Evolutionary conservation across 495 filamentous ascomycete genomes (phyloP).

Genomic region (Clohesyomyces aquaticus): DNA sequence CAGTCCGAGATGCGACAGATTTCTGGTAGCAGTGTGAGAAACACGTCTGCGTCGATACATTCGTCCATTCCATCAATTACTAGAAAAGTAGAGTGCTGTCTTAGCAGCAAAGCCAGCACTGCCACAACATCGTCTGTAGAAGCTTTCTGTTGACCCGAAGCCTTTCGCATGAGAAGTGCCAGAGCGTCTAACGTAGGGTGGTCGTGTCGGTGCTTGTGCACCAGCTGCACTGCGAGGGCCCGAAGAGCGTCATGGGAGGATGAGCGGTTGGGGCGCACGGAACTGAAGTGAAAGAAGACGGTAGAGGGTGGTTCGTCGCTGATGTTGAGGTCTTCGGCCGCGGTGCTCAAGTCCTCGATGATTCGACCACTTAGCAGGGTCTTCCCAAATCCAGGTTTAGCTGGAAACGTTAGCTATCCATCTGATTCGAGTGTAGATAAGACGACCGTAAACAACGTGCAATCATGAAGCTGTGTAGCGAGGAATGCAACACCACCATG

Average conservation of each 20-base stretch:
- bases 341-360: constrained; percentile 26
- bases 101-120: constrained; percentile 22
- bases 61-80: constrained; percentile 37
- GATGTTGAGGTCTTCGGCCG: constrained; percentile 26
- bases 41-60: constrained; percentile 22
- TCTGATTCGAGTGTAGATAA: neutral
- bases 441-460: too few species aligned
- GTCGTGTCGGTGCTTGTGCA: constrained; percentile 28
- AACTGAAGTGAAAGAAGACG: constrained; percentile 34
- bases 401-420: constrained; percentile 1
- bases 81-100: constrained; percentile 33
- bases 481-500: too few species aligned
- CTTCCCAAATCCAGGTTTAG: constrained; percentile 34
- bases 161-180: constrained; percentile 28
- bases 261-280: constrained; percentile 8
- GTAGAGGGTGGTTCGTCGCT: constrained; percentile 22
- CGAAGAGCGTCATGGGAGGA: constrained; percentile 25
- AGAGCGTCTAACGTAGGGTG: constrained; percentile 28
- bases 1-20: constrained; percentile 22
- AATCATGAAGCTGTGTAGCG: too few species aligned
- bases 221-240: constrained; percentile 27
- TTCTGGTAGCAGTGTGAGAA: constrained; percentile 27
- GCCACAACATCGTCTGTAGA: constrained; percentile 31
- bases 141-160: constrained; percentile 17
- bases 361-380: constrained; percentile 24